phyloP scores from a whole-genome alignment of 768 basidiomycete genomes.

The Tulasnella sp. region DNA sequence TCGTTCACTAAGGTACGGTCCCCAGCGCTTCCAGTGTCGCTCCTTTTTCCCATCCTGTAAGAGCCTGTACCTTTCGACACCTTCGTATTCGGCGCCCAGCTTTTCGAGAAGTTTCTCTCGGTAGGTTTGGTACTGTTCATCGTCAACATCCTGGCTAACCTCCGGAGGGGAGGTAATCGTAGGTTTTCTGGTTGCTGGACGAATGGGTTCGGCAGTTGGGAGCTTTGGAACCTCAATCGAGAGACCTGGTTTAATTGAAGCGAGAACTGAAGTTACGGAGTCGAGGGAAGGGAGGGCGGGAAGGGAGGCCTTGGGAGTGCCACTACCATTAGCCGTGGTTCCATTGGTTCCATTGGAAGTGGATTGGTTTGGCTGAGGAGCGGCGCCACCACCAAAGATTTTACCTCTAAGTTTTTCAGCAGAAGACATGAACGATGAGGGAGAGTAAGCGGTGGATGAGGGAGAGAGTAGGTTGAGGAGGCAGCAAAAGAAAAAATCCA shows the following conservation, averaged over 20 bases:
- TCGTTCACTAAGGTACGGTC: slow-evolving; percentile 92
- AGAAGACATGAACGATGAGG: slow-evolving; percentile 10
- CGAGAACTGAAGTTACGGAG: slow-evolving; percentile 30
- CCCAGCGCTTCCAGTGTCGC: slow-evolving; percentile 98
- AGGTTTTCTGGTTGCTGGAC: neutral
- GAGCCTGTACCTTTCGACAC: slow-evolving; percentile 80
- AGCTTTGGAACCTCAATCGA: slow-evolving; percentile 72
- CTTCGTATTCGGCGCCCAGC: slow-evolving; percentile 69
- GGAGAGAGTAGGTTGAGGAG: neutral
- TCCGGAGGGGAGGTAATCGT: neutral
- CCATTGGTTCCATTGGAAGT: neutral
- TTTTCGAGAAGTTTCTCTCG: slow-evolving; percentile 60
- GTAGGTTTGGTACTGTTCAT: slow-evolving; percentile 39
- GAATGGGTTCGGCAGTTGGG: slow-evolving; percentile 25
- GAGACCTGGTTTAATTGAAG: slow-evolving; percentile 38
- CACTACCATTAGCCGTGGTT: neutral
- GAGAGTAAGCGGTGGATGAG: neutral
- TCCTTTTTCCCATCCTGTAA: slow-evolving; percentile 73
- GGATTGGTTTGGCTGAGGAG: neutral
- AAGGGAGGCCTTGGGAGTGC: slow-evolving; percentile 2
- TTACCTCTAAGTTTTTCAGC: slow-evolving; percentile 9
- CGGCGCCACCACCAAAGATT: neutral
- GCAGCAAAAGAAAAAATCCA: neutral
- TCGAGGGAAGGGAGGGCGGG: slow-evolving; percentile 17
- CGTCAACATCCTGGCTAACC: neutral